phyloP scores from a whole-genome alignment of 2,329 filamentous ascomycete genomes.

The Fusarium sp. region DNA sequence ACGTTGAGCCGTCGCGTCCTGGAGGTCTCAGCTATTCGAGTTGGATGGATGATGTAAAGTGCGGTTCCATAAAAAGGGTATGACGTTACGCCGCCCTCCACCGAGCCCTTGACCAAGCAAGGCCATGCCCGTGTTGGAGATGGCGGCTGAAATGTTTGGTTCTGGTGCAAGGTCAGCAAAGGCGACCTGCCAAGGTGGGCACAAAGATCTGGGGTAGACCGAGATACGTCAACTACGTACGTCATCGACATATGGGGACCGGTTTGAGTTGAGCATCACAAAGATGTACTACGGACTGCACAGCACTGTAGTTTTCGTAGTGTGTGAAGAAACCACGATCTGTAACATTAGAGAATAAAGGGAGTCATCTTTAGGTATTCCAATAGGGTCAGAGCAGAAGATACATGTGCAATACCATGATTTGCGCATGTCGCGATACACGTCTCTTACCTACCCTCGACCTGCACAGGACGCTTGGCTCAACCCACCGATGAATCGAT shows the following conservation, averaged over 20 bases:
- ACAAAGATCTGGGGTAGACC: conserved; percentile 8
- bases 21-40: background rate
- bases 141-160: background rate
- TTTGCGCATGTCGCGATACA: background rate
- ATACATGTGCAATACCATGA: background rate
- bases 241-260: conserved; percentile 13
- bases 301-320: no score
- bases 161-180: background rate
- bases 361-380: background rate
- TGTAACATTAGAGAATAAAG: background rate
- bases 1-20: conserved; percentile 1
- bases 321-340: background rate
- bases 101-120: conserved; percentile 1
- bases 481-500: background rate
- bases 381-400: background rate
- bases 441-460: background rate
- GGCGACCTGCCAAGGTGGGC: background rate
- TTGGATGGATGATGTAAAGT: conserved; percentile 33
- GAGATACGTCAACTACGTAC: conserved; percentile 19
- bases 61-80: conserved; percentile 12
- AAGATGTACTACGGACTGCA: background rate
- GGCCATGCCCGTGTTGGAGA: background rate
- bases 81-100: conserved; percentile 27
- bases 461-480: background rate
- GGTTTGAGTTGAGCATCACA: background rate